Conservation (phyloP, 331 rosid genomes). For the Spiraea crenata region DNA sequence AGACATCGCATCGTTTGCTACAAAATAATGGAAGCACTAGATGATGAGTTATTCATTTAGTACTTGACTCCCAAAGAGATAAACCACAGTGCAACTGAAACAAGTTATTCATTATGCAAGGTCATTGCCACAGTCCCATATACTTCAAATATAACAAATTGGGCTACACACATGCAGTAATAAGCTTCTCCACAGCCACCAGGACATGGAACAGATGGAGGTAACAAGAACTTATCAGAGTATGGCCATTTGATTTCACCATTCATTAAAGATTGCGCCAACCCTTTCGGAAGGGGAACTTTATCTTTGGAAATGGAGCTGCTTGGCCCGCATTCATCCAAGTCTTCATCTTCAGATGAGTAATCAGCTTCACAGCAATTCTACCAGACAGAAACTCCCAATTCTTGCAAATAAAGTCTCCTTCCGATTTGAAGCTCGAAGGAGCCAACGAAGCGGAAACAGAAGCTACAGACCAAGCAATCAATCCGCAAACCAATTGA, state of each 20-base stretch:
- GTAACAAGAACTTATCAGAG: slow-evolving; percentile 65
- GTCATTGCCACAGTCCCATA: neutral
- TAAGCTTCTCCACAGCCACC: slow-evolving; percentile 79
- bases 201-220: slow-evolving; percentile 49
- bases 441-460: slow-evolving; percentile 85
- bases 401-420: slow-evolving; percentile 64
- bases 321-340: slow-evolving; percentile 38
- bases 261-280: slow-evolving; percentile 72
- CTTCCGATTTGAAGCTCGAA: slow-evolving; percentile 88
- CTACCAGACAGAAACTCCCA: slow-evolving; percentile 52
- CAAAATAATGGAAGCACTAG: slow-evolving; percentile 43
- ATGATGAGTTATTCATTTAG: neutral
- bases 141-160: slow-evolving; percentile 3
- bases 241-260: slow-evolving; percentile 54
- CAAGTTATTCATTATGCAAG: neutral
- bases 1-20: slow-evolving; percentile 73
- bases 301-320: slow-evolving; percentile 43
- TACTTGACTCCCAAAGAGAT: neutral
- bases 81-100: neutral
- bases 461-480: slow-evolving; percentile 90
- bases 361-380: slow-evolving; percentile 39
- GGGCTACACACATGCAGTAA: slow-evolving; percentile 63
- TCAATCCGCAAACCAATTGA: slow-evolving; percentile 58
- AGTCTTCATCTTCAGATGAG: slow-evolving; percentile 50
- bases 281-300: slow-evolving; percentile 51